Evolutionary conservation across 2,329 filamentous ascomycete species (phyloP).

Genomic region (Zymoseptoria tritici): DNA sequence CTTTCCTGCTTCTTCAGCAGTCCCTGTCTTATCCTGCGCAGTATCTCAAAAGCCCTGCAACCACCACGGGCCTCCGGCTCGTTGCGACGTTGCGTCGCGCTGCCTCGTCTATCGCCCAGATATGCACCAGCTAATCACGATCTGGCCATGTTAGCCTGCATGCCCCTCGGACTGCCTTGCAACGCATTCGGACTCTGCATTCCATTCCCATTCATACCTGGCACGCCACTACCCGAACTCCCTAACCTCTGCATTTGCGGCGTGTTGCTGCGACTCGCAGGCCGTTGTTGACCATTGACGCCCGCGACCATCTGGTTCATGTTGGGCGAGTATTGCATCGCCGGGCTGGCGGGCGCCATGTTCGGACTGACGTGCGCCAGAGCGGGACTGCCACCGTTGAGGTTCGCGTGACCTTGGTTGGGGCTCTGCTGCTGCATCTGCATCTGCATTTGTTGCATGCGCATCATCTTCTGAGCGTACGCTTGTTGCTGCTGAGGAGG

Average conservation of each 20-base stretch:
- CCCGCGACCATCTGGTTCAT: constrained; percentile 10
- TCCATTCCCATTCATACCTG: constrained; percentile 14
- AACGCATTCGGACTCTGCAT: constrained; percentile 27
- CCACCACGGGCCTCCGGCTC: not conserved
- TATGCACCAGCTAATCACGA: not conserved
- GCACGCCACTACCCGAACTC: constrained; percentile 23
- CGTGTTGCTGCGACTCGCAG: constrained; percentile 25
- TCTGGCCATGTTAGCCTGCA: constrained; percentile 27
- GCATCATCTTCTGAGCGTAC: constrained; percentile 27
- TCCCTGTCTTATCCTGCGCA: not conserved
- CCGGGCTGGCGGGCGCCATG: constrained; percentile 19
- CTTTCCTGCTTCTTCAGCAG: not conserved
- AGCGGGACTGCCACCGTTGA: constrained; percentile 22
- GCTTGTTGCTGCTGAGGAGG: constrained; percentile 14
- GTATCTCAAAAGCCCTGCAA: not conserved
- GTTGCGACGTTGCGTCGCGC: not conserved
- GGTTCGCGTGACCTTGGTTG: constrained; percentile 17
- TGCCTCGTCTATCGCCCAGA: no score
- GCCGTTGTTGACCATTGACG: constrained; percentile 12
- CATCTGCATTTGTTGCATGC: constrained; percentile 23
- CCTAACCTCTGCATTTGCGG: constrained; percentile 28
- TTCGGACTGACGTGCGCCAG: constrained; percentile 25
- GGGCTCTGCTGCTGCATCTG: constrained; percentile 15
- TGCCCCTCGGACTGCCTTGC: constrained; percentile 27
- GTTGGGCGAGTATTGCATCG: constrained; percentile 15